phyloP scores from a whole-genome alignment of 2,329 filamentous ascomycete genomes.

The Lithohypha guttulata region DNA sequence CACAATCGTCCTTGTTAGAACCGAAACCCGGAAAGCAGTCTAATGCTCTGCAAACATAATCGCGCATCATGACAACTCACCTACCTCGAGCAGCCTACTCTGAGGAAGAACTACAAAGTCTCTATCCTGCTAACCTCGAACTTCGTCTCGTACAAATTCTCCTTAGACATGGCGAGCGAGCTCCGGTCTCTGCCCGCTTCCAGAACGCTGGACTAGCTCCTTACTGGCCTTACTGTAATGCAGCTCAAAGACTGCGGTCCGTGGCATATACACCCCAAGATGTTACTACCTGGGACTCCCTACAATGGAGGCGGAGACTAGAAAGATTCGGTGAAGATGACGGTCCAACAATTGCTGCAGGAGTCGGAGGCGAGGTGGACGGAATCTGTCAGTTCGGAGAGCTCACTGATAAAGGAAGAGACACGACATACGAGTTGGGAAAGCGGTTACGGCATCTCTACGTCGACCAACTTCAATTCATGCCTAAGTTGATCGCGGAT shows the following conservation, averaged over 20 bases:
- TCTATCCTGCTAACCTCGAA: constrained; percentile 72
- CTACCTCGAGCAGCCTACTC: constrained; percentile 66
- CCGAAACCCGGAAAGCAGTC: too few species aligned
- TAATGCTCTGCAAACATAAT: neutral
- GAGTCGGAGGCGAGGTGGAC: constrained; percentile 61
- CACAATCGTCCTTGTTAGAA: too few species aligned
- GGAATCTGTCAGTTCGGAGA: constrained; percentile 60
- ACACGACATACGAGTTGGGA: constrained; percentile 61
- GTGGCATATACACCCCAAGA: constrained; percentile 47
- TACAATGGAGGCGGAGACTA: constrained; percentile 59
- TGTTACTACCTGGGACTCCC: constrained; percentile 44
- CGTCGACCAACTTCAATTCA: constrained; percentile 61
- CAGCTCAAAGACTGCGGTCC: constrained; percentile 59
- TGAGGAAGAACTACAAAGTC: constrained; percentile 62
- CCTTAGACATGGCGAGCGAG: constrained; percentile 51
- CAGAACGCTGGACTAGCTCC: constrained; percentile 51
- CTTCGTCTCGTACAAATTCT: constrained; percentile 83
- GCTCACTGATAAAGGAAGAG: constrained; percentile 63
- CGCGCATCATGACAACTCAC: constrained; percentile 60
- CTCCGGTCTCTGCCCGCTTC: constrained; percentile 79
- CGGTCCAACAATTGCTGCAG: constrained; percentile 58
- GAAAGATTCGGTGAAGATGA: constrained; percentile 69
- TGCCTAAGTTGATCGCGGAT: constrained; percentile 48
- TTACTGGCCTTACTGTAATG: constrained; percentile 84
- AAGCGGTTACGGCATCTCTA: constrained; percentile 59